Conservation (phyloP, 2,329 filamentous ascomycete genomes). For the Hymenoscyphus fructigenus region DNA sequence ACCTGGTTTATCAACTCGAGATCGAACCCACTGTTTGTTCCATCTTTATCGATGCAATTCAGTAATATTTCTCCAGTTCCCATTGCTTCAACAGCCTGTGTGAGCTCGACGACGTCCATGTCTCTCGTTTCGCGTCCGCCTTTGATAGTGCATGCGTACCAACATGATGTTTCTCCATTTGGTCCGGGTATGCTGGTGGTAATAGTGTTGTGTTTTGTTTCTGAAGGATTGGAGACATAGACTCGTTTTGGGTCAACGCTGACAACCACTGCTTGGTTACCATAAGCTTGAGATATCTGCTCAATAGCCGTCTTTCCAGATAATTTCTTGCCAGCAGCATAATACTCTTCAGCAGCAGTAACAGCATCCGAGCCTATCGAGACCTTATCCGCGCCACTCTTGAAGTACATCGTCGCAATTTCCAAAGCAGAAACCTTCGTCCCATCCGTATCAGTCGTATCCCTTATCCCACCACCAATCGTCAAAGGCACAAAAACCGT, state of each 20-base stretch:
- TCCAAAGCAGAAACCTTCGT: slow-evolving; percentile 85
- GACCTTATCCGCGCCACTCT: slow-evolving; percentile 94
- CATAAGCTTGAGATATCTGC: slow-evolving; percentile 89
- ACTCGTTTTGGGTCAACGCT: slow-evolving; percentile 91
- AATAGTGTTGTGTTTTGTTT: slow-evolving; percentile 71
- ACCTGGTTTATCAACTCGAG: slow-evolving; percentile 87
- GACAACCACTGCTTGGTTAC: slow-evolving; percentile 94
- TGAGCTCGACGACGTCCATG: slow-evolving; percentile 86
- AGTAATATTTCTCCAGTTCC: slow-evolving; percentile 90
- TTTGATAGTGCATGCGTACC: slow-evolving; percentile 98
- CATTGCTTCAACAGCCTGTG: slow-evolving; percentile 90
- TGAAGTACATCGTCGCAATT: slow-evolving; percentile 96
- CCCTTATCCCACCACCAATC: slow-evolving; percentile 91
- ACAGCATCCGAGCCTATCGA: slow-evolving; percentile 96
- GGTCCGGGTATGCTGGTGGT: slow-evolving; percentile 69
- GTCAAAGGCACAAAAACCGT: slow-evolving; percentile 96
- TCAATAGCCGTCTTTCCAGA: slow-evolving; percentile 89
- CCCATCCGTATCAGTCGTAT: slow-evolving; percentile 86
- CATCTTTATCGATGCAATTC: slow-evolving; percentile 97
- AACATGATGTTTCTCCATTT: slow-evolving; percentile 78
- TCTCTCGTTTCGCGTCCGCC: slow-evolving; percentile 93
- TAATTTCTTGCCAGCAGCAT: slow-evolving; percentile 65
- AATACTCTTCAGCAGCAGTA: slow-evolving; percentile 87
- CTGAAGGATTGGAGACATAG: slow-evolving; percentile 70
- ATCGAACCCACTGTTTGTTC: slow-evolving; percentile 92